Evolutionary conservation across 78 protist species (phyloP).

Genomic region (Dictyostelium purpureum): DNA sequence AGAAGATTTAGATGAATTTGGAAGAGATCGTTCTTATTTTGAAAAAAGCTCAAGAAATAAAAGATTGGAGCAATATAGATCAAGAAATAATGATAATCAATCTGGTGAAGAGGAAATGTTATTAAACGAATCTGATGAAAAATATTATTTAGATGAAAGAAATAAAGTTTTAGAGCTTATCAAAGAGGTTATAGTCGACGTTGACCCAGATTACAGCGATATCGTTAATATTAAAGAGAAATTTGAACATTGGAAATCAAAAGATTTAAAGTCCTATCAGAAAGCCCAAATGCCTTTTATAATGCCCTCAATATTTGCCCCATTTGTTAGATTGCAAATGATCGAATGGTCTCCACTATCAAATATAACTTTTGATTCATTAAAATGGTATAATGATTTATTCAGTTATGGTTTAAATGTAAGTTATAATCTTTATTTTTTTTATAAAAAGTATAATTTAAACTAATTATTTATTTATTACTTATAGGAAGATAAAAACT

Average conservation of each 20-base stretch:
- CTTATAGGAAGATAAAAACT: not conserved
- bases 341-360: conserved; percentile 49
- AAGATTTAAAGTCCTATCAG: conserved; percentile 32
- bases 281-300: conserved; percentile 20
- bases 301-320: conserved; percentile 43
- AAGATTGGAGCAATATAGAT: not conserved
- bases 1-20: conserved; percentile 70
- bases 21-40: conserved; percentile 45
- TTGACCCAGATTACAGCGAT: conserved; percentile 27
- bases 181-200: conserved; percentile 1
- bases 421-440: too few species aligned
- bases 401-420: conserved; percentile 9
- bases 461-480: not conserved
- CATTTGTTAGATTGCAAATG: conserved; percentile 46
- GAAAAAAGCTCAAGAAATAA: conserved; percentile 27
- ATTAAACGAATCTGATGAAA: not conserved
- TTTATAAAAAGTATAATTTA: too few species aligned
- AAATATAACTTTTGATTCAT: not conserved
- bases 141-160: not conserved
- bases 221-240: not conserved
- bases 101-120: not conserved
- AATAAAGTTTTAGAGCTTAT: not conserved
- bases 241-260: conserved; percentile 60
- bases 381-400: conserved; percentile 31
- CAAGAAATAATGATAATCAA: not conserved